Percentiles rank a stretch among this genome's conserved stretches.
Conservation (phyloP, 1,284 basidiomycete species). For the Coniferiporia sulphurascens region DNA sequence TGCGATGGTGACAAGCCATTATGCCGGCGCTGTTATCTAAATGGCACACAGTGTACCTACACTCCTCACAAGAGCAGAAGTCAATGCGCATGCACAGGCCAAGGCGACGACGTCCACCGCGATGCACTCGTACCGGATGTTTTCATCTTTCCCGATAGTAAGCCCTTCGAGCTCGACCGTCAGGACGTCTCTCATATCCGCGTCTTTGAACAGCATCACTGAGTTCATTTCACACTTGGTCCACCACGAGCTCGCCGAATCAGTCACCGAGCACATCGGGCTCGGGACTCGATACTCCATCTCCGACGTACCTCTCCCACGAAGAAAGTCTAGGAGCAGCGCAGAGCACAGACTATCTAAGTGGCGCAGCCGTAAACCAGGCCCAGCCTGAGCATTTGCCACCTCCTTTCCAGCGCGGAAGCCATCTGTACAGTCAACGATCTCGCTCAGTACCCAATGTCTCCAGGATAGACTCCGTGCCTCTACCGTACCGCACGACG, state of each 20-base stretch:
- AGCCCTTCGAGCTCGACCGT: background rate
- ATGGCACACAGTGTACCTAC: slow-evolving; percentile 18
- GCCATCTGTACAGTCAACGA: background rate
- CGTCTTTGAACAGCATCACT: slow-evolving; percentile 8
- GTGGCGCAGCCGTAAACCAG: background rate
- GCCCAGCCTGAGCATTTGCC: background rate
- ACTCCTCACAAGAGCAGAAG: slow-evolving; percentile 18
- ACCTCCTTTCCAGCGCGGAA: background rate
- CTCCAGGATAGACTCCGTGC: background rate
- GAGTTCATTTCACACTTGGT: slow-evolving; percentile 16
- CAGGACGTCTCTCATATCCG: background rate
- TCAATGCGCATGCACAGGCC: slow-evolving; percentile 13
- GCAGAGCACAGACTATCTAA: background rate
- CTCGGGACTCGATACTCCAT: slow-evolving; percentile 7
- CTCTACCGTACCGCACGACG: background rate
- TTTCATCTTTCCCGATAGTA: slow-evolving; percentile 15
- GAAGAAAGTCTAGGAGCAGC: slow-evolving; percentile 2
- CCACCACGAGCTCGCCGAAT: slow-evolving; percentile 11
- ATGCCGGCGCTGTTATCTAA: slow-evolving; percentile 16
- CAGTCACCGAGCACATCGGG: slow-evolving; percentile 12
- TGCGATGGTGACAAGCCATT: slow-evolving; percentile 18
- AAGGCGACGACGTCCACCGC: slow-evolving; percentile 3
- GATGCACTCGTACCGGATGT: slow-evolving; percentile 15
- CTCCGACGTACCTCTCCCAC: slow-evolving; percentile 5
- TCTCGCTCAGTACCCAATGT: background rate